Evolutionary conservation across 2,329 filamentous ascomycete genomes (phyloP).

Genomic region (Mycogone perniciosa): DNA sequence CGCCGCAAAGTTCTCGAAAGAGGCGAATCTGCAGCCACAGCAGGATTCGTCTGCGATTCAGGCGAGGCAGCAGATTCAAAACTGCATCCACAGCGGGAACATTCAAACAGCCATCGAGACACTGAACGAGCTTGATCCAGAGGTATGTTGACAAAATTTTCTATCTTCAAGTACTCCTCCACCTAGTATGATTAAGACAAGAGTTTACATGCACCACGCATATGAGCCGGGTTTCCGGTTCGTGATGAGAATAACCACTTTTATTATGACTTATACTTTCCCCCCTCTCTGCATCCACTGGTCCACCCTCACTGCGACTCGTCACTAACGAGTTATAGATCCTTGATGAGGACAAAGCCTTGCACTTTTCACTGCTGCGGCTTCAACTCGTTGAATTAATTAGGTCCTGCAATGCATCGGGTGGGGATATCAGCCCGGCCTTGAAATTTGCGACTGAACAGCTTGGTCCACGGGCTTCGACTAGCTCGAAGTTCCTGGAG

Average conservation of each 20-base stretch:
- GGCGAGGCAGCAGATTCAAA: constrained; percentile 74
- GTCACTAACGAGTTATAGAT: constrained; percentile 53
- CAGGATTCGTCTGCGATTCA: constrained; percentile 68
- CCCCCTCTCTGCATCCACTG: background rate
- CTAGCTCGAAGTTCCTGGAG: constrained; percentile 71
- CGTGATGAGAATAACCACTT: constrained; percentile 82
- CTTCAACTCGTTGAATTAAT: constrained; percentile 94
- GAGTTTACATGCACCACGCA: constrained; percentile 99
- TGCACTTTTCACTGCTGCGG: constrained; percentile 86
- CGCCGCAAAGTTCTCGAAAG: constrained; percentile 86
- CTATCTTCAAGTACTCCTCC: background rate
- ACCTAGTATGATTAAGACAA: constrained; percentile 75
- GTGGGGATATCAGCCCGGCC: constrained; percentile 70
- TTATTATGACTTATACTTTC: constrained; percentile 30
- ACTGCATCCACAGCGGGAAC: constrained; percentile 76
- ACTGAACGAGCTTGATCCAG: constrained; percentile 83
- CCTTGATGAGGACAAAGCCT: constrained; percentile 69
- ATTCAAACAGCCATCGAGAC: constrained; percentile 80
- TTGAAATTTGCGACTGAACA: constrained; percentile 83
- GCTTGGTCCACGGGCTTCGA: constrained; percentile 79
- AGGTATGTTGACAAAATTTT: constrained; percentile 56
- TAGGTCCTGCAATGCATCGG: constrained; percentile 60
- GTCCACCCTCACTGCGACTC: background rate
- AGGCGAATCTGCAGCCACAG: constrained; percentile 77
- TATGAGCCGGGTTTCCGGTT: constrained; percentile 65